Conservation (phyloP, 2,329 filamentous ascomycete species). For the Eutypa lata region DNA sequence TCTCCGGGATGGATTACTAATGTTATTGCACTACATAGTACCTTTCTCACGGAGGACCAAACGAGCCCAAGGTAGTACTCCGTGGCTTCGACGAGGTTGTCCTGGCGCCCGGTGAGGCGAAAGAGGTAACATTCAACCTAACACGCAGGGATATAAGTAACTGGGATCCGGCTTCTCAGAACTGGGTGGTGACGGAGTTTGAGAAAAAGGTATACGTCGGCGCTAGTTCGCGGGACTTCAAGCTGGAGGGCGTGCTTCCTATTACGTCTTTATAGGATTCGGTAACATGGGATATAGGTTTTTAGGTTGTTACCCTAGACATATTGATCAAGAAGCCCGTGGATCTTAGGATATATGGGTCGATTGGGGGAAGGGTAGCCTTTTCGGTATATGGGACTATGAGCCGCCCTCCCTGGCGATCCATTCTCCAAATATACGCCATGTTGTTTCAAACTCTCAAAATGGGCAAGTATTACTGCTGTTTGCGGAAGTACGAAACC, state of each 20-base stretch:
- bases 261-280: too few relatives aligned
- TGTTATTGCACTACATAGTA: slow-evolving; percentile 40
- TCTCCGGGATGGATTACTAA: neutral
- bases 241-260: slow-evolving; percentile 13
- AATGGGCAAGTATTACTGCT: too few relatives aligned
- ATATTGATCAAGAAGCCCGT: too few relatives aligned
- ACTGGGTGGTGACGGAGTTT: slow-evolving; percentile 65
- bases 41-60: slow-evolving; percentile 71
- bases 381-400: too few relatives aligned
- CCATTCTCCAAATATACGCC: too few relatives aligned
- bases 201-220: slow-evolving; percentile 54
- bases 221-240: slow-evolving; percentile 34
- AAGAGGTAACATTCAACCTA: slow-evolving; percentile 65
- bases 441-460: too few relatives aligned
- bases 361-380: too few relatives aligned
- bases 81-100: slow-evolving; percentile 77
- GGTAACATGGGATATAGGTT: too few relatives aligned
- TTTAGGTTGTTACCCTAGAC: too few relatives aligned
- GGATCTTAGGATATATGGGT: too few relatives aligned
- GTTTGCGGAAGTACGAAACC: too few relatives aligned
- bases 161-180: slow-evolving; percentile 73
- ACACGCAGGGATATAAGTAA: slow-evolving; percentile 81
- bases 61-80: slow-evolving; percentile 64
- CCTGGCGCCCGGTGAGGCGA: slow-evolving; percentile 64
- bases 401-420: too few relatives aligned